Evolutionary conservation across 345 rosid species (phyloP).

Genomic region (Barbarea vulgaris): DNA sequence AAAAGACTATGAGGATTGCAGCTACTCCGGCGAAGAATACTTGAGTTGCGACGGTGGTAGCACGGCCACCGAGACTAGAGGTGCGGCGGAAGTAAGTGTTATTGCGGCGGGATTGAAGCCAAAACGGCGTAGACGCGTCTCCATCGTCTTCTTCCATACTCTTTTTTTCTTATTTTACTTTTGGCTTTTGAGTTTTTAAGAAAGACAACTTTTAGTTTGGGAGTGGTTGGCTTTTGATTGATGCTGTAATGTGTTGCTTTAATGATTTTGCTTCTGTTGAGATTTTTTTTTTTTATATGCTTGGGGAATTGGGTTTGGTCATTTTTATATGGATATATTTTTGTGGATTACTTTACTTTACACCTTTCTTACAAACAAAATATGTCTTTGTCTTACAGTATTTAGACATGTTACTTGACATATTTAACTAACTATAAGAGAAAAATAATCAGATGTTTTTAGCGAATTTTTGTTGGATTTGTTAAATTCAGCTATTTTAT

Average conservation of each 20-base stretch:
- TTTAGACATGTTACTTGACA: slow-evolving; percentile 19
- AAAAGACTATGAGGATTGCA: slow-evolving; percentile 42
- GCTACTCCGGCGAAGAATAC: slow-evolving; percentile 55
- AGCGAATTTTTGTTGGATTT: too few species aligned
- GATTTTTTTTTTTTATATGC: slow-evolving; percentile 6
- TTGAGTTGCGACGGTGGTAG: slow-evolving; percentile 38
- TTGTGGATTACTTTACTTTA: slow-evolving; percentile 2
- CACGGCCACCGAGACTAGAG: slow-evolving; percentile 28
- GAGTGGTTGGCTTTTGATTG: slow-evolving; percentile 22
- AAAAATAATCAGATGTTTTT: too few species aligned
- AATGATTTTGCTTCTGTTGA: slow-evolving; percentile 32
- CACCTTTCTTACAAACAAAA: slow-evolving; percentile 11
- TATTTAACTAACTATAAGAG: too few species aligned
- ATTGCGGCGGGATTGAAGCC: slow-evolving; percentile 57
- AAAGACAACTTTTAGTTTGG: slow-evolving; percentile 6
- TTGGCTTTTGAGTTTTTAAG: background rate
- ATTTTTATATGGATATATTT: background rate
- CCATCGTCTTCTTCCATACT: slow-evolving; percentile 60
- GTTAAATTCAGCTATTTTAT: too few species aligned
- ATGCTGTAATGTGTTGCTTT: slow-evolving; percentile 25
- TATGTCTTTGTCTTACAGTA: slow-evolving; percentile 22
- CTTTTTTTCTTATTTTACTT: background rate
- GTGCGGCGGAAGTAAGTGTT: slow-evolving; percentile 43
- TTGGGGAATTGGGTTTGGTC: slow-evolving; percentile 15
- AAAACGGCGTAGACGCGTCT: slow-evolving; percentile 64